Percentiles rank a stretch among this genome's conserved stretches.
phyloP scores from a whole-genome alignment of 2,329 filamentous ascomycete species.

The Colletotrichum spinosum region DNA sequence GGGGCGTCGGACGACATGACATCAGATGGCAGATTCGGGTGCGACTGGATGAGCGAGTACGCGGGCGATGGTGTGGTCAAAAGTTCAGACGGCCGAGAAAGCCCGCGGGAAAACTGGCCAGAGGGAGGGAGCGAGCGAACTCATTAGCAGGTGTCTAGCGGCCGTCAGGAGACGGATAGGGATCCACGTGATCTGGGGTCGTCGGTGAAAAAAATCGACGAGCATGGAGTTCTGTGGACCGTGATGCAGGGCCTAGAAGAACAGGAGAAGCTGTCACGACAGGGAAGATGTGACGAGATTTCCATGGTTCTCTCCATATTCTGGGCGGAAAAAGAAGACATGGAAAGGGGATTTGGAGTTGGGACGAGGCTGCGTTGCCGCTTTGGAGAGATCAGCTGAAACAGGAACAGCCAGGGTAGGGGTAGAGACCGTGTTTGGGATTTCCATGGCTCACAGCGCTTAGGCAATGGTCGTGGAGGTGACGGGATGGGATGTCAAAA shows the following conservation, averaged over 20 bases:
- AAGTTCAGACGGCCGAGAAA: constrained; percentile 13
- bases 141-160: not conserved
- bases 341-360: constrained; percentile 10
- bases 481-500: not conserved
- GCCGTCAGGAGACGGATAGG: not conserved
- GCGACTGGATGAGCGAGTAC: not conserved
- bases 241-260: too few species aligned
- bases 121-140: constrained; percentile 13
- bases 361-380: constrained; percentile 27
- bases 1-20: constrained; percentile 23
- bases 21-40: constrained; percentile 28
- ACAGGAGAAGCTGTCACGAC: too few species aligned
- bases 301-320: not conserved
- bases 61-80: not conserved
- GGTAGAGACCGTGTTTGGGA: constrained; percentile 18
- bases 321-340: not conserved
- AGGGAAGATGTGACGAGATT: not conserved
- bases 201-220: constrained; percentile 16
- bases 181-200: constrained; percentile 23
- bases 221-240: not conserved
- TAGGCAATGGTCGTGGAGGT: too few species aligned
- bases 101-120: constrained; percentile 10
- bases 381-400: constrained; percentile 32
- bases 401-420: constrained; percentile 32
- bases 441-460: constrained; percentile 5